Conservation (phyloP, 148 eudicot species). For the Vaccinium macrocarpon region DNA sequence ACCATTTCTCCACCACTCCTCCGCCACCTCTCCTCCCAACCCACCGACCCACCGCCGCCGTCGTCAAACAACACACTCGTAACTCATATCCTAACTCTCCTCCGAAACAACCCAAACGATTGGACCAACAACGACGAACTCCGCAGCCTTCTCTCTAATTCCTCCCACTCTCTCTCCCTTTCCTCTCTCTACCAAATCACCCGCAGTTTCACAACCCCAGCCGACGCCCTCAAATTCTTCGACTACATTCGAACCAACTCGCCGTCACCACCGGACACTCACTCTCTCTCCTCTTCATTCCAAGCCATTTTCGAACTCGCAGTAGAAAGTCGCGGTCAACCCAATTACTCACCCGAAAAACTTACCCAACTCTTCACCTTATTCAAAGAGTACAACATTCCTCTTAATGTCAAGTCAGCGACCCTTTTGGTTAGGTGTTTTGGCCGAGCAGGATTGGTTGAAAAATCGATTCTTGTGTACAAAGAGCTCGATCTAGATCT, state of each 20-base stretch:
- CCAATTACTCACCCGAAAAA: conserved; percentile 21
- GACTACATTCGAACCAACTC: conserved; percentile 34
- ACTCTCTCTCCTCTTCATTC: conserved; percentile 34
- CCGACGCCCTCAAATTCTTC: conserved; percentile 46
- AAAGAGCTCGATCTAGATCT: conserved; percentile 30
- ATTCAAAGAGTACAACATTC: conserved; percentile 31
- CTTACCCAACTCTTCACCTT: conserved; percentile 30
- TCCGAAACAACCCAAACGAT: conserved; percentile 34
- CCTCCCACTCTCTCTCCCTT: conserved; percentile 30
- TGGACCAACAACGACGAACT: conserved; percentile 39
- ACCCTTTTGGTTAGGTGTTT: conserved; percentile 37
- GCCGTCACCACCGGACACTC: conserved; percentile 19
- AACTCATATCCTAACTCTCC: conserved; percentile 37
- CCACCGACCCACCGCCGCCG: conserved; percentile 20
- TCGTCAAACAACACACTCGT: conserved; percentile 14
- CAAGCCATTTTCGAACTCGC: conserved; percentile 57
- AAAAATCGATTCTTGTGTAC: conserved; percentile 34
- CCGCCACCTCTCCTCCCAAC: conserved; percentile 34
- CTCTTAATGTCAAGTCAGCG: conserved; percentile 40
- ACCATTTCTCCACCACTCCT: conserved; percentile 19
- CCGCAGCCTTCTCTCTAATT: conserved; percentile 27
- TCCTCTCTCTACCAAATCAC: conserved; percentile 41
- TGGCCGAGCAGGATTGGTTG: conserved; percentile 30
- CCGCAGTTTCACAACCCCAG: conserved; percentile 35
- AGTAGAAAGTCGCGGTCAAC: conserved; percentile 30